A percentile compares a stretch with the other conserved stretches of the same genome.
phyloP scores from a whole-genome alignment of 2,329 filamentous ascomycete genomes.

The Colletotrichum sp. region DNA sequence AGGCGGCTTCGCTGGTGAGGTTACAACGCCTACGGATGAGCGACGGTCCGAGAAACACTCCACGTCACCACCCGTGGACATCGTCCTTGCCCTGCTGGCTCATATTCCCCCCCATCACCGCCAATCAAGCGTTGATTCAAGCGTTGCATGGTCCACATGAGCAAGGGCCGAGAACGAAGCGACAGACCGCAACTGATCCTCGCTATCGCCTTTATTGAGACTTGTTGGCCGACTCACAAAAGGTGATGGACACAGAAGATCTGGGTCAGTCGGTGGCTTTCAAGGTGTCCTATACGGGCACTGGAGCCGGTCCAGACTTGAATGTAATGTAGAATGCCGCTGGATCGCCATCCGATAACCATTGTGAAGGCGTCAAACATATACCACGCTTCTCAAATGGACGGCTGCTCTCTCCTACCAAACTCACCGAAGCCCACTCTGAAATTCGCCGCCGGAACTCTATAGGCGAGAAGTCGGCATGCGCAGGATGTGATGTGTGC shows the following conservation, averaged over 20 bases:
- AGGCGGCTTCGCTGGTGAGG: neutral
- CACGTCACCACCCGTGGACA: neutral
- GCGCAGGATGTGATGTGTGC: neutral
- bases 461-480: neutral
- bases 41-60: neutral
- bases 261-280: neutral
- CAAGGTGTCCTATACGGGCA: neutral
- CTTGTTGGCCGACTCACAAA: neutral
- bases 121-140: neutral
- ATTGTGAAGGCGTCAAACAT: neutral
- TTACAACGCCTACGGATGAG: slow-evolving; percentile 16
- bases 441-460: neutral
- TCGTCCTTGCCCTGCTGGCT: neutral
- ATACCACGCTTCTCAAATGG: neutral
- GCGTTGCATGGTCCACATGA: neutral
- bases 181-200: neutral
- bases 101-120: neutral
- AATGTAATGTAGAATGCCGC: neutral
- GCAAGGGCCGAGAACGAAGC: neutral
- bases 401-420: neutral
- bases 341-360: neutral
- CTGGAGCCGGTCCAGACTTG: neutral
- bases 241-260: neutral
- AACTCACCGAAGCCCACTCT: neutral
- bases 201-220: neutral